Percentiles rank a stretch among this genome's conserved stretches.
These are phyloP conservation scores for Rhizopogon salebrosus DNA, from an alignment of 768 basidiomycete genomes.

Conservation along the genomic window DNA sequence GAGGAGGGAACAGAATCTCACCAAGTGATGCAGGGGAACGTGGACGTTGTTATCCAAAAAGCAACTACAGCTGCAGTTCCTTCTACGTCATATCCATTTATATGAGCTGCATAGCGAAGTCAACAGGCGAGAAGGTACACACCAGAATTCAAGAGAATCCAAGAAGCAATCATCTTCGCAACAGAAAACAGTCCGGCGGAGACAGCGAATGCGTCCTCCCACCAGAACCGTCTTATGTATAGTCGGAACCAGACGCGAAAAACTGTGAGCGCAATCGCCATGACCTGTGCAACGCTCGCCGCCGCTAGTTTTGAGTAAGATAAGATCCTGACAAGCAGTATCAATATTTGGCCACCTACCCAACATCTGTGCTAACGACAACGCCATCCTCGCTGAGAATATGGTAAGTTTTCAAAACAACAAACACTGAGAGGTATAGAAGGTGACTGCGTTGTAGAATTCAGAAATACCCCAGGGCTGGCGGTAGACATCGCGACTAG, in stretches of 20 bases:
- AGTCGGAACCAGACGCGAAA: slow-evolving; percentile 24
- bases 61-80: slow-evolving; percentile 13
- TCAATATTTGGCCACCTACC: neutral
- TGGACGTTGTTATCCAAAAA: slow-evolving; percentile 16
- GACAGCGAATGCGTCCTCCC: slow-evolving; percentile 24
- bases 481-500: too few species aligned
- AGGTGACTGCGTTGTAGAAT: neutral
- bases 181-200: slow-evolving; percentile 10
- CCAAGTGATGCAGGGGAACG: slow-evolving; percentile 20
- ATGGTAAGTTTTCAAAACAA: neutral
- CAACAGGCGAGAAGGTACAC: slow-evolving; percentile 3
- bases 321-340: neutral
- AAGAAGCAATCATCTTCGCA: slow-evolving; percentile 9
- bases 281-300: slow-evolving; percentile 14
- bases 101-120: neutral
- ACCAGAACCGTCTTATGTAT: slow-evolving; percentile 20
- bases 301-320: neutral
- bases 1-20: neutral
- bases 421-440: neutral
- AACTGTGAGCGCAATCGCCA: slow-evolving; percentile 14
- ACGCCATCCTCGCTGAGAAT: neutral
- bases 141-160: slow-evolving; percentile 4
- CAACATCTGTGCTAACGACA: neutral
- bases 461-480: neutral
- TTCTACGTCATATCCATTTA: neutral